phyloP scores from a whole-genome alignment of 2,329 filamentous ascomycete genomes.

The Epichloe glyceriae region DNA sequence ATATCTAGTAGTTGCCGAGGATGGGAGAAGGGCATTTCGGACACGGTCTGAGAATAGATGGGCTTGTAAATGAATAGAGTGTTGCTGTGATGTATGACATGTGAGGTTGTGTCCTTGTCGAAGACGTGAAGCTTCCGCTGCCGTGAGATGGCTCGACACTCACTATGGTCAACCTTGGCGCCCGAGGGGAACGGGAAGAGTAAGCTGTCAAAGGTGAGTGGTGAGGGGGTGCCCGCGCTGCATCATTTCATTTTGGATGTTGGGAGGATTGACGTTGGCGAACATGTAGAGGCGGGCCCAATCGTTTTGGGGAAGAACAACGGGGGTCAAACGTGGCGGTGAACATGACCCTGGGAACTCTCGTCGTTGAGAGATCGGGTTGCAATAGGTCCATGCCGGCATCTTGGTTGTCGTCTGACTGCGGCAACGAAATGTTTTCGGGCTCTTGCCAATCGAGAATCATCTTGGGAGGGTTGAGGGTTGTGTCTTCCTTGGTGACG shows the following conservation, averaged over 20 bases:
- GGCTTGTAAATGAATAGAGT: constrained; percentile 58
- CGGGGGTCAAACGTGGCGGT: constrained; percentile 57
- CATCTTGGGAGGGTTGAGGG: constrained; percentile 26
- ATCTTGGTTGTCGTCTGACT: constrained; percentile 32
- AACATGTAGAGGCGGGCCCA: constrained; percentile 50
- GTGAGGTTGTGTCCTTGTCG: constrained; percentile 16
- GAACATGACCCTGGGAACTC: constrained; percentile 61
- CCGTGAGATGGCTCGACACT: constrained; percentile 41
- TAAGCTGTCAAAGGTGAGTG: constrained; percentile 43
- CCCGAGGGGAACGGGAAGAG: constrained; percentile 41
- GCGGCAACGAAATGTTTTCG: constrained; percentile 44
- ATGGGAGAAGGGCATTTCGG: constrained; percentile 62
- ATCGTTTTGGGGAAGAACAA: constrained; percentile 53
- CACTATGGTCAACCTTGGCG: constrained; percentile 40
- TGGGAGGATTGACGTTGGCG: constrained; percentile 33
- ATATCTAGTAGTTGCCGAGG: constrained; percentile 63
- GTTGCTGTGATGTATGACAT: constrained; percentile 35
- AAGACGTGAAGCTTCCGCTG: constrained; percentile 33
- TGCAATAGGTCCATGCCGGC: constrained; percentile 40
- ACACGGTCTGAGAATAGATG: constrained; percentile 55
- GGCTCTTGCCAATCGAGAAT: constrained; percentile 64
- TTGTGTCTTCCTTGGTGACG: constrained; percentile 44
- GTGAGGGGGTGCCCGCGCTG: constrained; percentile 10
- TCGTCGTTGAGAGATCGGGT: constrained; percentile 29
- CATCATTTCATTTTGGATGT: constrained; percentile 22